Base-by-base conservation (phyloP, 495 filamentous ascomycete species). In the Tuber brumale region DNA sequence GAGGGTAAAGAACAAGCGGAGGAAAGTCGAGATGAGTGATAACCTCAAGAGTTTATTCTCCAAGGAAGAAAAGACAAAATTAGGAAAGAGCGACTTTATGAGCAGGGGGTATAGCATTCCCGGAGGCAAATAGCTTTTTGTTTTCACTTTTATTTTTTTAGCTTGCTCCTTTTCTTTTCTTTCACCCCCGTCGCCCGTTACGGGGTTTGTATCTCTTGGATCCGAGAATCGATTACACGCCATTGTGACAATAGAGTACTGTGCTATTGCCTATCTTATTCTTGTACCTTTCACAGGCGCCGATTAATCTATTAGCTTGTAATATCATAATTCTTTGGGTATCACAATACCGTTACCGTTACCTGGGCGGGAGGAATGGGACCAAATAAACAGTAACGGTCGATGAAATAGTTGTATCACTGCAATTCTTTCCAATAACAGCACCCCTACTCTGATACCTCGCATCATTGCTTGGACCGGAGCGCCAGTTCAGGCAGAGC, bases 1-100 rank as follows among this genome's bases (percentile, higher is more conserved):
- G 82, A 91, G 93, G 70, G 90, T 91, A 81, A 89, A 88, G 76
- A 92, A 93, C 70, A 97, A 96, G 83, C 85, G 90, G 75, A 88
- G 93, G 69, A 97, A 93, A 83, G 80, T 93, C 76, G 88, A 86
- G 76, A 82, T 86, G 71, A 94, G 90, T 84, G 89, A 91, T 61
- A 94, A 90, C 79, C 74, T 94, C 51, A 89, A 91, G 77, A 92
- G 88, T 78, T 84, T 94, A 42, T 94, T 92, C 2, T 83, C 82
- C 41, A 85, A 85, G n/a, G 85, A 82, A 7, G 77, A 73, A 31
- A 48, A 69, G 12, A 45, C 51, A 41, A 45, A 31, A 6, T 21
- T 73, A n/a, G 76, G 83, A 46, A 91, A 90, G 78, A 85, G 82
- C 14, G 92, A 94, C 83, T 94, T 93, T 76, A 94, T 94, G 92